Conservation (phyloP, 2,329 filamentous ascomycete genomes). For the Xylaria sp. region DNA sequence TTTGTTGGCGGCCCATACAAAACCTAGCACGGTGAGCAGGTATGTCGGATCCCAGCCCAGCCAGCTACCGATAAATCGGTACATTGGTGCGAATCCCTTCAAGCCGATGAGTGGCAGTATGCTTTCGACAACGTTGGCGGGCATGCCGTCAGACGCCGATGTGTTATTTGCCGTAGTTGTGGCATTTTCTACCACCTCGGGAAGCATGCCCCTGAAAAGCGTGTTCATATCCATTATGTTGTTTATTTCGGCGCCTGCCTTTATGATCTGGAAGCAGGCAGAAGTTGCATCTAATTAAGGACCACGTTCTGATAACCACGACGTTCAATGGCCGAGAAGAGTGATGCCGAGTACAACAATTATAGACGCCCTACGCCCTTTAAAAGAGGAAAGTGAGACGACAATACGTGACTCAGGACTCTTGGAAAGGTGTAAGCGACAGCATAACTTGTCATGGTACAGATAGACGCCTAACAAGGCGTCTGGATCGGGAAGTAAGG, state of each 20-base stretch:
- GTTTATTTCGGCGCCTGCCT: neutral
- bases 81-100: conserved; percentile 55
- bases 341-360: no score
- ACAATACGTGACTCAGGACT: neutral
- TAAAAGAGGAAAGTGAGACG: neutral
- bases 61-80: conserved; percentile 56
- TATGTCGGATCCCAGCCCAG: conserved; percentile 61
- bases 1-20: conserved; percentile 59
- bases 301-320: neutral
- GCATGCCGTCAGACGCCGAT: conserved; percentile 29
- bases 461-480: no score
- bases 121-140: conserved; percentile 49
- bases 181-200: conserved; percentile 35
- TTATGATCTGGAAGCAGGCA: neutral
- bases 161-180: conserved; percentile 33
- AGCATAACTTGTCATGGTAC: no score
- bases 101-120: conserved; percentile 59
- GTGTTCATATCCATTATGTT: conserved; percentile 39
- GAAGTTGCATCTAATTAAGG: neutral
- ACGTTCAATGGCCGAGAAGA: neutral
- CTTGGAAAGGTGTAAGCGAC: neutral
- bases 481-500: neutral
- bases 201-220: conserved; percentile 37
- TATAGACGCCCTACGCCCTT: no score
- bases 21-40: conserved; percentile 57